Evolutionary conservation across 2,329 filamentous ascomycete genomes (phyloP).

Genomic region (Lomentospora prolificans): DNA sequence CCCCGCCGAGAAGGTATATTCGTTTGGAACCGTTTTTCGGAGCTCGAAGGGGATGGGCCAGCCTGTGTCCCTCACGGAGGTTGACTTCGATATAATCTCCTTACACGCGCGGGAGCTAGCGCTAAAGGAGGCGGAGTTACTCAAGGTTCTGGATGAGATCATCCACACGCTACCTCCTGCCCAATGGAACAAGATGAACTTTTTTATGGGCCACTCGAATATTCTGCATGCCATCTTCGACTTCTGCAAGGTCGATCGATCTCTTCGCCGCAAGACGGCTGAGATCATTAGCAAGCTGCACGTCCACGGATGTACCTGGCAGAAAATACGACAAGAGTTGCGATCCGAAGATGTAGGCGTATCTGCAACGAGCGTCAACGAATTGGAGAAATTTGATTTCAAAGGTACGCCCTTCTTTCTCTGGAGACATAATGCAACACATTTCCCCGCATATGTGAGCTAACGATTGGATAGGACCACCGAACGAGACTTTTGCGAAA

Average conservation of each 20-base stretch:
- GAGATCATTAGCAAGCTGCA: constrained; percentile 83
- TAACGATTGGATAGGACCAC: too few relatives aligned
- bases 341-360: constrained; percentile 73
- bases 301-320: constrained; percentile 69
- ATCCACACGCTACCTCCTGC: constrained; percentile 70
- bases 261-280: constrained; percentile 62
- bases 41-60: constrained; percentile 71
- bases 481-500: constrained; percentile 46
- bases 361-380: constrained; percentile 81
- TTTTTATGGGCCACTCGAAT: constrained; percentile 82
- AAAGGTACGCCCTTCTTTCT: constrained; percentile 45
- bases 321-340: constrained; percentile 72
- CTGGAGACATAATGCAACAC: too few relatives aligned
- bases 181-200: constrained; percentile 65
- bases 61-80: constrained; percentile 74
- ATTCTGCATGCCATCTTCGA: constrained; percentile 84
- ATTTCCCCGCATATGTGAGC: too few relatives aligned
- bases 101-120: constrained; percentile 70
- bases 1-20: constrained; percentile 65
- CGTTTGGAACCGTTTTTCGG: constrained; percentile 81
- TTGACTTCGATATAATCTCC: constrained; percentile 94
- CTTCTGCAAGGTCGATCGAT: constrained; percentile 66
- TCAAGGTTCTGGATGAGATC: constrained; percentile 92
- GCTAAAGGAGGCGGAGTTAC: constrained; percentile 82
- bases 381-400: constrained; percentile 86